Conservation (phyloP, 202 grass and related monocot species). For the Elaeis oleifera region DNA sequence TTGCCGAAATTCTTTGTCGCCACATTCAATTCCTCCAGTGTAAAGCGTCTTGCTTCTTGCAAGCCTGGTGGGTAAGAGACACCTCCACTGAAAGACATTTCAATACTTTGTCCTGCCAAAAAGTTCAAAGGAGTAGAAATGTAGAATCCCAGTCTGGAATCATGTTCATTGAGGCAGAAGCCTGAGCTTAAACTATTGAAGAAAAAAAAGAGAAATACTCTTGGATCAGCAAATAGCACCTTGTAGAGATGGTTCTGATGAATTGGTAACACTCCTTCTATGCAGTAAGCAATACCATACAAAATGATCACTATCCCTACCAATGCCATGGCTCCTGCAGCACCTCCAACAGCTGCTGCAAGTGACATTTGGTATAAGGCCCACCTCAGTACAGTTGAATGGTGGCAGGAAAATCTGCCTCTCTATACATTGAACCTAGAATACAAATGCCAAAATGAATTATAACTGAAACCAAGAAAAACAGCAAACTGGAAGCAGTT, state of each 20-base stretch:
- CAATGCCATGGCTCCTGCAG: constrained; percentile 67
- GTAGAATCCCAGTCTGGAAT: neutral
- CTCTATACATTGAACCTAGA: constrained; percentile 20
- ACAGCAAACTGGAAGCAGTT: no score
- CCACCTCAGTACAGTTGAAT: constrained; percentile 15
- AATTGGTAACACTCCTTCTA: constrained; percentile 42
- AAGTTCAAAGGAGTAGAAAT: neutral
- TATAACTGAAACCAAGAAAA: no score
- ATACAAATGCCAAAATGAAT: neutral
- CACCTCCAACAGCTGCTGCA: constrained; percentile 66
- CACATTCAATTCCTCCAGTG: constrained; percentile 56
- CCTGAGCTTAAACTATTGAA: no score
- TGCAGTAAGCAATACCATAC: constrained; percentile 38
- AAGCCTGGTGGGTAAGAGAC: constrained; percentile 28
- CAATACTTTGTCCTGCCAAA: constrained; percentile 20
- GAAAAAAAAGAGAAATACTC: no score
- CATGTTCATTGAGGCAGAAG: neutral
- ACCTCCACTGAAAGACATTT: constrained; percentile 23
- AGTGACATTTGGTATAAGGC: constrained; percentile 68
- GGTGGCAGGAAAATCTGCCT: neutral
- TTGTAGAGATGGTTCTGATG: constrained; percentile 52
- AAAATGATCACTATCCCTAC: constrained; percentile 34
- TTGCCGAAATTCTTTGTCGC: constrained; percentile 70
- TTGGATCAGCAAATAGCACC: constrained; percentile 30
- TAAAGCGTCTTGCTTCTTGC: constrained; percentile 47